Evolutionary conservation across 352 stramenopile species (phyloP), one percentile per base, ranked within the genome.

Genomic region (Phytophthora fragariae): DNA sequence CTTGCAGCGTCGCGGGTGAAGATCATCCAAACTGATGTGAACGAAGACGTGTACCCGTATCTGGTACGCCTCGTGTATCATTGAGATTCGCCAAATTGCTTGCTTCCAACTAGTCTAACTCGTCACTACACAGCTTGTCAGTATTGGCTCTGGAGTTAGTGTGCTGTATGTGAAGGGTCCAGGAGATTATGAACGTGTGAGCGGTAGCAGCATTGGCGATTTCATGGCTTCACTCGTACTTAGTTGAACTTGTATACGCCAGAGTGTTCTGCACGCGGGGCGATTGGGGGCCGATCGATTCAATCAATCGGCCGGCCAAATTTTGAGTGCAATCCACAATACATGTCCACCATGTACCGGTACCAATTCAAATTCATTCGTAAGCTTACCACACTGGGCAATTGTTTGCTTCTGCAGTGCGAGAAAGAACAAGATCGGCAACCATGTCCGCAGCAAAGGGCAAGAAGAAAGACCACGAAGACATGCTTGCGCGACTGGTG

Each of bases 121-220:
- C 19, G 21, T 15, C 37, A 19, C 53, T 35, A 8, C 49, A 3
- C 55, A 96, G 73, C 84, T 99, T 50, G 98, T 99, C 15, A 99
- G 96, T 57, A 99, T 99, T 73, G 98, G 98, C 5, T 99, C 97
- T 0, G 98, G 98, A 44, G 98, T 99, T 47, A 99, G 96, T 65
- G 98, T 99, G 47, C 70, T 99, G 52, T 83, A 98, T 68, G 94
- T 99, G 14, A n/a, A n/a, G n/a, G n/a, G n/a, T 0, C 93, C 96
- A 2, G 87, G 92, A 60, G 92, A 98, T 57, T 99, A 98, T 79
- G 93, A 99, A 74, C 97, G 98, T 75, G 97, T 99, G 64, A 99
- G 97, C 67, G 98, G 98, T 56, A 99, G 95, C 56, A 99, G 95
- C 50, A 99, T 99, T 74, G 98, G 98, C 33, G 98, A 27, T 27